Base-by-base conservation (phyloP, 306 rosid genomes). In the Pyrus pyrifolia region DNA sequence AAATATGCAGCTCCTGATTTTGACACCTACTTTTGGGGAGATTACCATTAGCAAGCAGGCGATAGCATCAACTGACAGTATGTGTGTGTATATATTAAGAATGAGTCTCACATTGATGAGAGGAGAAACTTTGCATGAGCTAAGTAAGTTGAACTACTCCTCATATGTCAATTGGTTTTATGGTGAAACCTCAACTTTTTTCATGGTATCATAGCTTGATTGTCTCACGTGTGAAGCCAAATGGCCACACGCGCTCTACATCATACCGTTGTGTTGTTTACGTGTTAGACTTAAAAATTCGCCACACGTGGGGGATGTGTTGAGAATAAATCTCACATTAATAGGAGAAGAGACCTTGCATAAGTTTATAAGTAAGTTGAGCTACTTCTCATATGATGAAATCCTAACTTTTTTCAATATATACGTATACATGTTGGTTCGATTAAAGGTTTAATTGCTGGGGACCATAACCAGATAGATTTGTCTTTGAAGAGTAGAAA, bases 261-360 rank as follows among this genome's bases (percentile, higher is more conserved):
- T 35, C 38, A 35, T 0, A 0, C 0, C 0, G 8, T 35, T 35
- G 0, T 35, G 8, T 35, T 35, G 38, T 35, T 0, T 8, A 35
- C 38, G 0, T 35, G 0, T 35, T 35, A 35, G 2, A 6, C 0
- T 35, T 35, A 0, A 35, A 35, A 35, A 35, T 35, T 35, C 8
- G 2, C 0, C 8, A 35, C 38, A 6, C 3, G 2, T 35, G 38
- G 38, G 38, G 38, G 2, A 0, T 8, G 8, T 35, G 8, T 35
- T 35, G 38, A 35, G 38, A 35, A 0, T 35, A 6, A 35, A 8
- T 35, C 38, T 0, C 8, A 35, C 38, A 35, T 35, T 35, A 6
- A 35, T 35, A 8, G 8, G 8, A 31, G 8, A 6, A 35, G 38
- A 6, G 8, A 35, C 38, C 0, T 33, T 33, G 8, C 38, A 33